Conservation (phyloP, 495 filamentous ascomycete genomes). For the Annulohypoxylon nitens region DNA sequence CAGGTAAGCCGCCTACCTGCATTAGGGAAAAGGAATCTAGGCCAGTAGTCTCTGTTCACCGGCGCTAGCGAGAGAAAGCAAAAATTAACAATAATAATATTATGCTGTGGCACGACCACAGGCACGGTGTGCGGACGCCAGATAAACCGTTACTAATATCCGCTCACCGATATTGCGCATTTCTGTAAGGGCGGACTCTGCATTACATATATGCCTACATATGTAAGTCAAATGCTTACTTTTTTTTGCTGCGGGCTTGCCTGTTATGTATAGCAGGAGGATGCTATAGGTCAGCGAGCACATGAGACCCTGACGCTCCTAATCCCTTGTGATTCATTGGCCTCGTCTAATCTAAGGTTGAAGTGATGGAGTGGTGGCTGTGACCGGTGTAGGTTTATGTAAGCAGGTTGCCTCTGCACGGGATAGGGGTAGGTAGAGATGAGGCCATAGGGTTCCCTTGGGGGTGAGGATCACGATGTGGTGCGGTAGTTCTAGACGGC, state of each 20-base stretch:
- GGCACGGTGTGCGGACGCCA: conserved; percentile 21
- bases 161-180: conserved; percentile 11
- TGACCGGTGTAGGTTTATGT: neutral
- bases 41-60: conserved; percentile 10
- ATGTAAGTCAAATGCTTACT: neutral
- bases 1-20: conserved; percentile 30
- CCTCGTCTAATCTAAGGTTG: neutral
- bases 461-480: neutral
- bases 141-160: conserved; percentile 8
- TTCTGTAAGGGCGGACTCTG: neutral
- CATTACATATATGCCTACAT: neutral
- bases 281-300: neutral
- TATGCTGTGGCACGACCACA: conserved; percentile 16
- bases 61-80: conserved; percentile 18
- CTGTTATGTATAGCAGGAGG: neutral
- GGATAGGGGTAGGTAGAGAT: neutral
- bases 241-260: conserved; percentile 1
- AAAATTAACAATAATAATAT: neutral
- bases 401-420: neutral
- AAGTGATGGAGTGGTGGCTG: neutral
- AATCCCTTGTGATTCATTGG: neutral
- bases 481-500: neutral
- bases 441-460: neutral
- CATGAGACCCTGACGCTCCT: neutral
- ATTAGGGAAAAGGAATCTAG: conserved; percentile 27